Evolutionary conservation across 1,284 basidiomycete species (phyloP).

Genomic region (Heliocybe sulcata): DNA sequence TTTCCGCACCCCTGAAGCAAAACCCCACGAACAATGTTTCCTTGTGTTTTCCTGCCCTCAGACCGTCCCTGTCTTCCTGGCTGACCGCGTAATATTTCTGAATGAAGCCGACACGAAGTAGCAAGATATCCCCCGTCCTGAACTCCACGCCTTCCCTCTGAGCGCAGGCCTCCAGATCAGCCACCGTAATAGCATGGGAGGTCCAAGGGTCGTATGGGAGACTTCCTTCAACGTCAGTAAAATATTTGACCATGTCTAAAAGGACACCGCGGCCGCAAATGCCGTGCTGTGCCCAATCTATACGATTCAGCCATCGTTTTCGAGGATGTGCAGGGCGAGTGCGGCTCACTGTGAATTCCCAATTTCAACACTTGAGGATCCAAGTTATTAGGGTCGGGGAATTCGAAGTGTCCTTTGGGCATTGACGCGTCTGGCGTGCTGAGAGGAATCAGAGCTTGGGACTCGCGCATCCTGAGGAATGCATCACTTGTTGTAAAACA

Average conservation of each 20-base stretch:
- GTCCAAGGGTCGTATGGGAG: conserved; percentile 64
- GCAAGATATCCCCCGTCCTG: conserved; percentile 50
- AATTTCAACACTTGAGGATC: conserved; percentile 42
- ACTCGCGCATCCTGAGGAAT: conserved; percentile 1
- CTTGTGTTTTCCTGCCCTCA: conserved; percentile 26
- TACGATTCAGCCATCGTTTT: background rate
- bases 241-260: conserved; percentile 54
- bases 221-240: conserved; percentile 30
- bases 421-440: conserved; percentile 42
- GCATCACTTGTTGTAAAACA: conserved; percentile 59
- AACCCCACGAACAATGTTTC: conserved; percentile 43
- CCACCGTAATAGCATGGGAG: conserved; percentile 46
- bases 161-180: conserved; percentile 56
- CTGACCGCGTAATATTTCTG: conserved; percentile 43
- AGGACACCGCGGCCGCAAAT: conserved; percentile 68
- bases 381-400: conserved; percentile 43
- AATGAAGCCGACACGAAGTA: conserved; percentile 62
- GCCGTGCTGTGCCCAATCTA: conserved; percentile 70
- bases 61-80: conserved; percentile 37
- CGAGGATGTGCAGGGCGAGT: background rate
- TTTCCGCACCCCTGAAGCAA: background rate
- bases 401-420: conserved; percentile 36
- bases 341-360: conserved; percentile 57
- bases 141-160: conserved; percentile 53
- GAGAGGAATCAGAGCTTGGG: conserved; percentile 4